Evolutionary conservation across 768 basidiomycete genomes (phyloP), one percentile per base, ranked within the genome.

Genomic region (Pleurotus eryngii): DNA sequence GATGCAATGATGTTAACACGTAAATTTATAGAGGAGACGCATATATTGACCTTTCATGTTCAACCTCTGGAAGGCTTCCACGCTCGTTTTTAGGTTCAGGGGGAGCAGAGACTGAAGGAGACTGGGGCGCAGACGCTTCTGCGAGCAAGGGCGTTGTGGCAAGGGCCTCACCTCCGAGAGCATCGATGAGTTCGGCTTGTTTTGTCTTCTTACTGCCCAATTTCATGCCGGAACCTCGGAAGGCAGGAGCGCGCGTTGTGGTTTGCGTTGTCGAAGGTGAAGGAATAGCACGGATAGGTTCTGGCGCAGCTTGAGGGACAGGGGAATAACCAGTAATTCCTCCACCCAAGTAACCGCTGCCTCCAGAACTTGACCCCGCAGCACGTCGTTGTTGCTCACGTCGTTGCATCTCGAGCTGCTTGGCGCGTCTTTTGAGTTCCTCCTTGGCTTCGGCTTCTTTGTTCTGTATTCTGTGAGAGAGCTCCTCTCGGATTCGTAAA

Each of bases 371-470:
- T 26, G 78, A 68, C 56, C 68, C 66, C 6, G 82, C 84, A 3
- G 87, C 75, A 18, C 93, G 87, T 59, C 85, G 80, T 63, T 96
- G 93, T 69, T 95, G 93, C 68, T 99, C 96, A 35, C 95, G 81
- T 42, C 96, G 86, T 68, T 98, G 97, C 86, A 97, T 91, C 72
- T 99, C 97, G 60, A 99, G 85, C 67, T 98, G 95, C 70, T 97
- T 97, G 0, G 97, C 95, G 27, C 96, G 89, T 40, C 97, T 86
- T 71, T 98, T 98, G 68, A 99, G 88, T 67, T 98, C 96, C 70
- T 99, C 97, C 70, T 99, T 99, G 2, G 96, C 97, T 67, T 99
- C 97, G 5, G 94, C 94, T 74, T 99, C 97, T 74, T 98, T 98
- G 78, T 99, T 98, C 89, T 95, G 62, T 12, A 54, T 22, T 49